Evolutionary conservation across 768 basidiomycete genomes (phyloP), one percentile per base, ranked within the genome.

Genomic region (Kwoniella dejecticola): DNA sequence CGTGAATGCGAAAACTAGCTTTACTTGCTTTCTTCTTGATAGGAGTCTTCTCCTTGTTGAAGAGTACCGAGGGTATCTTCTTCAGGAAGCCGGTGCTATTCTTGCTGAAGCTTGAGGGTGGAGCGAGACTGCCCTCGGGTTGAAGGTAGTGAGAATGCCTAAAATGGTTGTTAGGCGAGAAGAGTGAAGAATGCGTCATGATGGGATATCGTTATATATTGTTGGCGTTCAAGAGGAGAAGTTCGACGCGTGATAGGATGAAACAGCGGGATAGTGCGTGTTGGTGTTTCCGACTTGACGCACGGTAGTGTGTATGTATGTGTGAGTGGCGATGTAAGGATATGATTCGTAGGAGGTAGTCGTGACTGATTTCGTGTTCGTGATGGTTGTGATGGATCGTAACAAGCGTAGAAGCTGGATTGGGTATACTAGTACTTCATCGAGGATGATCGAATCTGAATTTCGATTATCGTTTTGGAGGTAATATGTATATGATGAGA

Each of bases 41-140:
- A 40, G 57, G 60, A 49, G 57, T 31, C 23, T 61, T 59, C 27
- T 60, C 57, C 54, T 60, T 59, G 44, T 48, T 61, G 59, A 75
- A 75, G 26, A 75, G 24, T 4, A 69, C 57, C 8, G 73, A 72
- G 15, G 73, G 73, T 12, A 75, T 72, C 50, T 66, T 69, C 31
- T 58, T 52, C 12, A 72, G 40, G 60, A 70, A 44, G 7, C 49
- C 50, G 17, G 45, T 52, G 38, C 52, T 30, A 15, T 7, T 36
- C 12, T 42, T 55, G 19, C 52, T 21, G 54, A 61, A 64, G 36
- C 54, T 57, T 38, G 42, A 19, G 7, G 62, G 60, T 38, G 33
- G 45, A 15, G 26, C 46, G 50, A 57, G 63, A 23, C 17, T 45
- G 45, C 58, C 48, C 17, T 62, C 29, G n/a, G 62, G 60, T 40